phyloP scores from a whole-genome alignment of 2,329 filamentous ascomycete genomes.

The Neofusicoccum laricinum region DNA sequence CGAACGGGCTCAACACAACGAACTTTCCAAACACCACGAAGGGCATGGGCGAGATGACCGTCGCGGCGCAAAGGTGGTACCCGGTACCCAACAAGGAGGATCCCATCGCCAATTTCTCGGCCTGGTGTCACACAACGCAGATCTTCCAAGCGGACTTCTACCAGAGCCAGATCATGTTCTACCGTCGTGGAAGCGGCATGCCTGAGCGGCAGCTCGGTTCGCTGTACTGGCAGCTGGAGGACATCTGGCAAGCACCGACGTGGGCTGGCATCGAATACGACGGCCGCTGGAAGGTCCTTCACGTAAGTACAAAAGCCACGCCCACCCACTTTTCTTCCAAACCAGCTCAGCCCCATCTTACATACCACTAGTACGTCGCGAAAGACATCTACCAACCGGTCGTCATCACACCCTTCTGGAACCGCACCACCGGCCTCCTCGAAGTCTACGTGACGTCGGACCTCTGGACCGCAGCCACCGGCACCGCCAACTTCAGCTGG shows the following conservation, averaged over 20 bases:
- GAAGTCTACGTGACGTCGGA: constrained; percentile 57
- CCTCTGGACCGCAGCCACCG: constrained; percentile 51
- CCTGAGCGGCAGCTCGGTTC: constrained; percentile 58
- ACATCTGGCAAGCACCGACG: constrained; percentile 63
- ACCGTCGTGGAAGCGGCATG: constrained; percentile 57
- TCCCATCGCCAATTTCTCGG: constrained; percentile 56
- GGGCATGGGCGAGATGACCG: constrained; percentile 58
- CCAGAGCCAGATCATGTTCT: constrained; percentile 59
- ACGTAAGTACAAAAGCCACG: constrained; percentile 25
- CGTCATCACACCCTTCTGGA: constrained; percentile 59
- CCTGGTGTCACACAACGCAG: constrained; percentile 62
- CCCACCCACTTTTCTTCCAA: not conserved
- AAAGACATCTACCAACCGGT: constrained; percentile 57
- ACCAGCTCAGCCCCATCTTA: not conserved
- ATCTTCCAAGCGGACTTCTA: constrained; percentile 65
- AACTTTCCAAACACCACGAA: constrained; percentile 44
- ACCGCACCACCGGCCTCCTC: constrained; percentile 49
- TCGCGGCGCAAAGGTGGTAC: constrained; percentile 56
- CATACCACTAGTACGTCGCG: constrained; percentile 41
- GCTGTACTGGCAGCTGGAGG: constrained; percentile 65
- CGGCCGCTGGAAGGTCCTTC: constrained; percentile 61
- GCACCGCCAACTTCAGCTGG: constrained; percentile 51
- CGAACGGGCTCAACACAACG: constrained; percentile 46
- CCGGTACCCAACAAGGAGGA: constrained; percentile 54
- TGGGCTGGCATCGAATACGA: constrained; percentile 64